phyloP scores from a whole-genome alignment of 1,284 basidiomycete genomes.

The Moesziomyces parantarcticus region DNA sequence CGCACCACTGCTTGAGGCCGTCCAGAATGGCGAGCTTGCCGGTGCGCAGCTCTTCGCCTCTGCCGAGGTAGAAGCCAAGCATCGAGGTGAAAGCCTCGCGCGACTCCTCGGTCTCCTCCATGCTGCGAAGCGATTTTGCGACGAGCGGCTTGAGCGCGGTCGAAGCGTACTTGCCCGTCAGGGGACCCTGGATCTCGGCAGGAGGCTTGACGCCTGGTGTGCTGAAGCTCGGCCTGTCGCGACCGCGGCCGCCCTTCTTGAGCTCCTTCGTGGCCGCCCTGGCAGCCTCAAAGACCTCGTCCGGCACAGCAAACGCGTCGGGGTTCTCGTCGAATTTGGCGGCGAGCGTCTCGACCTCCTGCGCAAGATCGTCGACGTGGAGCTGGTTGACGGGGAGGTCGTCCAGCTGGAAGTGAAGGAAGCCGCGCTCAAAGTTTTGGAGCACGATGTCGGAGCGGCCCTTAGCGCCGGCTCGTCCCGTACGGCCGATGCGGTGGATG shows the following conservation, averaged over 20 bases:
- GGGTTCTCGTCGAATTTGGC: conserved; percentile 73
- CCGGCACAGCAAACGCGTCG: conserved; percentile 17
- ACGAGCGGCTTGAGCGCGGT: conserved; percentile 19
- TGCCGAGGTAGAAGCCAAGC: conserved; percentile 56
- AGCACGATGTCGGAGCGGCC: conserved; percentile 89
- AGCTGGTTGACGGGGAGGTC: conserved; percentile 79
- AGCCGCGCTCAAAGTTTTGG: conserved; percentile 83
- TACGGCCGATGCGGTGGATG: conserved; percentile 90
- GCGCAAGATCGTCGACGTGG: conserved; percentile 72
- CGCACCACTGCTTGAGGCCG: conserved; percentile 50
- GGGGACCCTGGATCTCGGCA: conserved; percentile 25
- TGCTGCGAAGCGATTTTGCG: conserved; percentile 9
- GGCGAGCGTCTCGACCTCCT: conserved; percentile 73
- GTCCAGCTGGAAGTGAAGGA: conserved; percentile 76
- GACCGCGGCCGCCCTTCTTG: conserved; percentile 6
- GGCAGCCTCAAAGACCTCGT: conserved; percentile 17
- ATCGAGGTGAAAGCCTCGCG: conserved; percentile 39
- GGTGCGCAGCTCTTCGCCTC: conserved; percentile 40
- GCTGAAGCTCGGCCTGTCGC: background rate
- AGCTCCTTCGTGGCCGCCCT: conserved; percentile 12
- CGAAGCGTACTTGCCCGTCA: conserved; percentile 33
- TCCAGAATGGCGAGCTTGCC: conserved; percentile 38
- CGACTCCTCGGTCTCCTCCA: conserved; percentile 20
- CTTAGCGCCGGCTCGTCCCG: conserved; percentile 79
- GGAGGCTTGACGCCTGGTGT: conserved; percentile 6